A percentile compares a stretch with the other conserved stretches of the same genome.
phyloP scores from a whole-genome alignment of 176 grass and related monocot species.

The Raddia guianensis region DNA sequence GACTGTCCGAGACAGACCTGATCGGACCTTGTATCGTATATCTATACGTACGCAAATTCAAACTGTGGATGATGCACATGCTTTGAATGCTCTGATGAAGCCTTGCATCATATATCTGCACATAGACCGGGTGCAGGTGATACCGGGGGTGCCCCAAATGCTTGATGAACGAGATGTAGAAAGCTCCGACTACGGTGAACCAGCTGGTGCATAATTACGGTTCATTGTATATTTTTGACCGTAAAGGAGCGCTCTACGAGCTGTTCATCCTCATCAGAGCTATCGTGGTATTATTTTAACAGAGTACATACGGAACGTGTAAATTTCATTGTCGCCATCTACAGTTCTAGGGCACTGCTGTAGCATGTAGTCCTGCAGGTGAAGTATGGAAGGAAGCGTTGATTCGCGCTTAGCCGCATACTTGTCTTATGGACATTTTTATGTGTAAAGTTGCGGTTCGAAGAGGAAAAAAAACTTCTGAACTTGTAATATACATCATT shows the following conservation, averaged over 20 bases:
- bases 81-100: slow-evolving; percentile 50
- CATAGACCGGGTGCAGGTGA: slow-evolving; percentile 27
- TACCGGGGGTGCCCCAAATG: slow-evolving; percentile 37
- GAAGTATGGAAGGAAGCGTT: slow-evolving; percentile 1
- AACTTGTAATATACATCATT: slow-evolving; percentile 26
- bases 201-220: slow-evolving; percentile 32
- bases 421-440: background rate
- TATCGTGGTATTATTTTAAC: slow-evolving; percentile 31
- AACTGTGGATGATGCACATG: slow-evolving; percentile 90
- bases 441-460: background rate
- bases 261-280: slow-evolving; percentile 7
- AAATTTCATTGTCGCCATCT: slow-evolving; percentile 32
- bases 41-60: slow-evolving; percentile 78
- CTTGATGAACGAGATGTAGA: slow-evolving; percentile 4
- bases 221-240: slow-evolving; percentile 54
- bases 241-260: slow-evolving; percentile 5
- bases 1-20: slow-evolving; percentile 68
- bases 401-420: background rate
- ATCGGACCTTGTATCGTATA: slow-evolving; percentile 82
- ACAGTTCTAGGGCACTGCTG: slow-evolving; percentile 17
- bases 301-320: slow-evolving; percentile 36
- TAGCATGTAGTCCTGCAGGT: background rate
- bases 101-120: slow-evolving; percentile 25
- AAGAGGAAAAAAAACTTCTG: background rate
- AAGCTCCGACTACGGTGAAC: slow-evolving; percentile 18